Base-by-base conservation (phyloP, 805 yeast genomes). In the Kockiozyma suomiensis region DNA sequence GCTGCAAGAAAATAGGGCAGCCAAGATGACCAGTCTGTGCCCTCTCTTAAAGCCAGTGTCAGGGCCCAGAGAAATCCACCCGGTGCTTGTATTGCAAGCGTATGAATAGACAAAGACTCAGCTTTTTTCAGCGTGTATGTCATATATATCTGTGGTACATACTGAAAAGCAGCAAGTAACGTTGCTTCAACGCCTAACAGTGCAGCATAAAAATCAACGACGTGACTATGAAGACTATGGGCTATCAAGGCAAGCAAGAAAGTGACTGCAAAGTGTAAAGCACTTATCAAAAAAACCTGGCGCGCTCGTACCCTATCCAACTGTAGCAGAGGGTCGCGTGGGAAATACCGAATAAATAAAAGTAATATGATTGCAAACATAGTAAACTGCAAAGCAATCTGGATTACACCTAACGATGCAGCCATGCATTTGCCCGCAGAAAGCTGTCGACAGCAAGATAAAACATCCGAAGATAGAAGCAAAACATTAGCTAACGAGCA, bases 11-110 rank as follows among this genome's bases (percentile, higher is more conserved):
- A 78, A 68, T 85, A 87, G 8, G 96, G 90, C 41, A 89, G 70
- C 96, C 96, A 90, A 12, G 91, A 83, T 66, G 93, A 86, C 96
- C 96, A 90, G 62, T 82, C 82, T 1, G 93, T 82, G 6, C 90
- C 94, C 45, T 87, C 87, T 49, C 91, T 83, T 60, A 82, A 71
- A 56, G 83, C 86, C 54, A 90, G 75, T 1, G 88, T 83, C n/a
- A 83, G 78, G 1, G 94, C 82, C 88, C 93, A 90, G 1, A 89
- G 58, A 64, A 81, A 86, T 17, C 96, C 96, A 15, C 97, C 97
- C 0, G 97, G 97, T 19, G 96, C 88, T 71, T 90, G 97, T 64
- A 90, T 80, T 45, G 85, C 75, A 93, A 90, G 87, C 90, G 88
- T 88, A 5, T 84, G 81, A 10, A 88, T 77, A 0, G 96, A 88